Conservation (phyloP, 2,329 filamentous ascomycete species). For the Cercospora canescens region DNA sequence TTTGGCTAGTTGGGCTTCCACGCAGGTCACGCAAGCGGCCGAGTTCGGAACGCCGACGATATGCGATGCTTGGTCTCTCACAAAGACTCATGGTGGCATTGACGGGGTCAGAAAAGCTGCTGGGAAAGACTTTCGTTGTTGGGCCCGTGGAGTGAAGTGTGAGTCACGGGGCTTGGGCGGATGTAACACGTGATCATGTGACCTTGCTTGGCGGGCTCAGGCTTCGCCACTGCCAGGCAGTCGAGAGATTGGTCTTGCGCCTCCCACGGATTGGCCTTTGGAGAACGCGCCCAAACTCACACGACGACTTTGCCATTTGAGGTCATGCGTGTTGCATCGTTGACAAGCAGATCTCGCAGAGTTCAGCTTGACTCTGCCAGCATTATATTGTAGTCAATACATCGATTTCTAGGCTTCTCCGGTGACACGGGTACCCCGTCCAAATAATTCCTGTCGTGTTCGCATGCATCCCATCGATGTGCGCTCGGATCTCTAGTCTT, state of each 20-base stretch:
- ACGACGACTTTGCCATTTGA: too few relatives aligned
- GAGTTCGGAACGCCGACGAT: background rate
- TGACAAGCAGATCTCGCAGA: background rate
- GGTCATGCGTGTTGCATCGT: too few relatives aligned
- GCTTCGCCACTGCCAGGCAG: conserved; percentile 11
- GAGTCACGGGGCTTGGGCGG: conserved; percentile 5
- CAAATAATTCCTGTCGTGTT: background rate
- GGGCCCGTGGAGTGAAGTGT: conserved; percentile 3
- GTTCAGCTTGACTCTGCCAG: background rate
- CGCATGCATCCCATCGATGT: background rate
- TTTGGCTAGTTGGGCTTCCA: background rate
- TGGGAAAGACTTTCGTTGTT: background rate
- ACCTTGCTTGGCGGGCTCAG: background rate
- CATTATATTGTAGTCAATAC: background rate
- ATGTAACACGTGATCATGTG: too few relatives aligned
- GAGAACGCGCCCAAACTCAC: too few relatives aligned
- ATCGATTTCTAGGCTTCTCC: background rate
- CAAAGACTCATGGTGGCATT: conserved; percentile 8
- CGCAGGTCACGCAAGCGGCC: background rate
- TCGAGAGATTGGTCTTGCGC: background rate
- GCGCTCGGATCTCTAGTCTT: background rate
- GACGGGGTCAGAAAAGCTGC: background rate
- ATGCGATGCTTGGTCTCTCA: background rate
- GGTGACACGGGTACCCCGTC: background rate
- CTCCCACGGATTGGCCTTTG: too few relatives aligned